Evolutionary conservation across 306 rosid genomes (phyloP), one percentile per base, ranked within the genome.

Genomic region (Acmispon strigosus): DNA sequence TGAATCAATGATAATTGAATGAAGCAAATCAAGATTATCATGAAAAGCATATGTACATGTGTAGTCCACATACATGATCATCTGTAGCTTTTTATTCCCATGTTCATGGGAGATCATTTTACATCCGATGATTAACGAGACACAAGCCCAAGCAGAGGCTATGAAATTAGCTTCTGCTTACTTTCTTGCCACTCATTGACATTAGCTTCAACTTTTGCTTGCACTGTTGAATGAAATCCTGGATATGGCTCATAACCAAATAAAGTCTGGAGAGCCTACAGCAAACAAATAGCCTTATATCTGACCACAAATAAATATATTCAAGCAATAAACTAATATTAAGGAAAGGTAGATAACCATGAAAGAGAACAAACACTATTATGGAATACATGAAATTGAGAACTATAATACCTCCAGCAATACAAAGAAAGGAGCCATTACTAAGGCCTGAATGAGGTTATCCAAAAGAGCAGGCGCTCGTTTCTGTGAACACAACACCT

Each of bases 341-440:
- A 18, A 34, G 48, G 42, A 37, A 16, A 13, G 10, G 10, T 16
- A 29, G 10, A 69, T 6, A 73, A 58, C 4, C 4, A 65, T 20
- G 41, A 18, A 81, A 61, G 17, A 72, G 15, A 62, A 63, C n/a
- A 55, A 76, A 74, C 7, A 48, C 29, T n/a, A 9, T 49, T 10
- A 18, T 19, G 44, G 13, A 39, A 15, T 11, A 47, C 10, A 45
- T 47, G 16, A 17, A 16, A 34, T 2, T 14, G 50, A 2, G 6
- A n/a, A 44, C 52, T n/a, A 70, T 13, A 68, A 48, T 81, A 90
- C 96, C 98, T 90, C 98, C 27, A 90, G 84, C 80, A 92, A 74
- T 57, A 92, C 98, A 78, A 92, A 88, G 87, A 92, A 86, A 41
- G 96, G 96, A 79, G 90, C 96, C 96, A 92, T 92, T 59, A 86